Percentiles rank a stretch among this genome's conserved stretches.
Evolutionary conservation across 257 asterid species (phyloP).

Genomic region (Pogostemon cablin): DNA sequence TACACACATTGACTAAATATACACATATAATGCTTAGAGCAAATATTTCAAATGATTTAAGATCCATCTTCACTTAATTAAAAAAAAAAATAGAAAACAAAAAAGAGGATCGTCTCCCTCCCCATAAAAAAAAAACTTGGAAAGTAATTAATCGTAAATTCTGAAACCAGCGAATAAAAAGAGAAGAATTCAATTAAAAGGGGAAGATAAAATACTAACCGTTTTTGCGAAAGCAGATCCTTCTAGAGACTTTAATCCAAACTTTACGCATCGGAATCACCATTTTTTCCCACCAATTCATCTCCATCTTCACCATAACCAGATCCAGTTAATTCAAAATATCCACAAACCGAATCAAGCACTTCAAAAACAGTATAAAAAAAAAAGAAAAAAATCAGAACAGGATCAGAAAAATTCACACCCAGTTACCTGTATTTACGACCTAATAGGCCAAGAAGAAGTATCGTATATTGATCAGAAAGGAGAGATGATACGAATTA

Average conservation of each 20-base stretch:
- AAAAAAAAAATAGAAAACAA: too few species aligned
- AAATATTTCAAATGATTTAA: not conserved
- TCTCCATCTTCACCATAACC: slow-evolving; percentile 25
- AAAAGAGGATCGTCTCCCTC: too few species aligned
- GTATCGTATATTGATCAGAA: not conserved
- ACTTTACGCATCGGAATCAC: slow-evolving; percentile 51
- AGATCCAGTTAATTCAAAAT: not conserved
- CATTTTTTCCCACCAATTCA: slow-evolving; percentile 58
- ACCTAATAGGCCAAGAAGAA: not conserved
- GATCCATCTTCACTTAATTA: not conserved
- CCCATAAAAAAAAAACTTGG: not conserved
- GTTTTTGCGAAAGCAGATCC: slow-evolving; percentile 44
- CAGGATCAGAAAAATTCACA: slow-evolving; percentile 8
- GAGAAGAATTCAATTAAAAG: not conserved
- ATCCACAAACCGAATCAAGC: not conserved
- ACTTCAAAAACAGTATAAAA: not conserved
- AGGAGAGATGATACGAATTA: not conserved
- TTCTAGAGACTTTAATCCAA: slow-evolving; percentile 53
- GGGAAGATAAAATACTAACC: slow-evolving; percentile 35
- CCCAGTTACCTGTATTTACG: not conserved
- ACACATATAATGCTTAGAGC: too few species aligned
- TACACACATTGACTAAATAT: too few species aligned
- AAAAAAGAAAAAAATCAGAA: not conserved
- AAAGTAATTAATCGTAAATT: not conserved
- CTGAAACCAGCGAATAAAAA: not conserved